Base-by-base conservation (phyloP, 1,139 yeast genomes). In the Hyphopichia burtonii region DNA sequence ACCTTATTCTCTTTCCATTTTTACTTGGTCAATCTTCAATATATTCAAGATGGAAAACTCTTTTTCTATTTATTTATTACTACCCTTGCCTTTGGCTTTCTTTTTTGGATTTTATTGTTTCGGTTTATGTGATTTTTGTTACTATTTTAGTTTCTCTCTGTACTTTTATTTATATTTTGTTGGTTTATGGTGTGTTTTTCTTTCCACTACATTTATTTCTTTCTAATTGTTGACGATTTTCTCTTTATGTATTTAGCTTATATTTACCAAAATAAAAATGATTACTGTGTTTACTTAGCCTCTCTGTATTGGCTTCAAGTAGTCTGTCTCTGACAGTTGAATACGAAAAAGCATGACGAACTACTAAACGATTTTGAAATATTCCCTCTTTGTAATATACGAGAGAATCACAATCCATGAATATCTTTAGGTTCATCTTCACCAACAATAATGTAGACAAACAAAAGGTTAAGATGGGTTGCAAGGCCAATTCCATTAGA, bases 1-100 rank as follows among this genome's bases (percentile, higher is more conserved):
- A 12, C 28, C 11, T 25, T 7, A 25, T 8, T 12, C 23, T 20
- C 8, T 20, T 20, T 20, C 23, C 8, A 6, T 6, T 20, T 20
- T 20, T 20, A 6, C 8, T 16, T 15, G 15, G 32, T 19, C 19
- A 31, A 19, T 36, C 20, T 14, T 25, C 16, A 18, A 35, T 27
- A 22, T 15, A 20, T 7, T 22, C n/a, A 17, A 35, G 37, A 25
- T 35, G 37, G 37, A 35, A 35, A 35, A 25, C 37, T 35, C 37
- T 35, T 22, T 35, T 7, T 15, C 23, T 25, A 7, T 25, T 7
- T 25, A 25, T 25, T 25, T 25, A 25, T 25, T 9, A 9, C 12
- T 11, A 9, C 28, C 28, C 28, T 25, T 25, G 28, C n/a, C 7
- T 8, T 8, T 20, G 11, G n/a, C 15, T 34, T 35, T 23, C 11